Base-by-base conservation (phyloP, 306 rosid genomes). In the Gillenia trifoliata region DNA sequence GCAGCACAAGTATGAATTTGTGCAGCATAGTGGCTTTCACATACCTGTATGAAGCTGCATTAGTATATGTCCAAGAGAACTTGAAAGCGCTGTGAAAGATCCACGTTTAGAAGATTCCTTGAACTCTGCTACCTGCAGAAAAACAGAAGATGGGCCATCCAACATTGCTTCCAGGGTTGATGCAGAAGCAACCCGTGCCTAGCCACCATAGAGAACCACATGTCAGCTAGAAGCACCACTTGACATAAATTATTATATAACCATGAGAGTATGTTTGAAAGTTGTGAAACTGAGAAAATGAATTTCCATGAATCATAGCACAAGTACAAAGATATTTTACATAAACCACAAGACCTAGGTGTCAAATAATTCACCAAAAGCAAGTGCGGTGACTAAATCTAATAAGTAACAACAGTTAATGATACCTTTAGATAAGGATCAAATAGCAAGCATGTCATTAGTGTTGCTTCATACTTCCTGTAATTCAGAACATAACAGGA, bases 341-440 rank as follows among this genome's bases (percentile, higher is more conserved):
- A 2, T n/a, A 30, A 31, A 31, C 60, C 9, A 5, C 13, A 7
- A 8, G 29, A 43, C 8, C 6, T 20, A 30, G 43, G 12, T 55
- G 43, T 3, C 25, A 72, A 74, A 74, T 60, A 64, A 19, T 47
- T 17, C 30, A 40, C 41, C 36, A 59, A 69, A 63, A 40, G 43
- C 55, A 54, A 71, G 22, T 43, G 64, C 62, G 54, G 75, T 63
- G 61, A 73, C 73, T 43, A 68, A 67, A 25, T 26, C 68, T 22
- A 56, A 72, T 45, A 59, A 65, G 74, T 30, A 85, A 43, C 17
- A 79, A 67, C 61, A 61, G 40, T 23, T 62, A 59, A 47, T 29
- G 74, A 75, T 82, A 93, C 98, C 97, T 94, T 91, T 66, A 90
- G 77, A 85, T 81, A 87, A 72, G 97, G 96, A 81, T 94, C 99